Evolutionary conservation across 192 early-diverging fungal species (phyloP), one percentile per base, ranked within the genome.

Genomic region (Mortierella claussenii): DNA sequence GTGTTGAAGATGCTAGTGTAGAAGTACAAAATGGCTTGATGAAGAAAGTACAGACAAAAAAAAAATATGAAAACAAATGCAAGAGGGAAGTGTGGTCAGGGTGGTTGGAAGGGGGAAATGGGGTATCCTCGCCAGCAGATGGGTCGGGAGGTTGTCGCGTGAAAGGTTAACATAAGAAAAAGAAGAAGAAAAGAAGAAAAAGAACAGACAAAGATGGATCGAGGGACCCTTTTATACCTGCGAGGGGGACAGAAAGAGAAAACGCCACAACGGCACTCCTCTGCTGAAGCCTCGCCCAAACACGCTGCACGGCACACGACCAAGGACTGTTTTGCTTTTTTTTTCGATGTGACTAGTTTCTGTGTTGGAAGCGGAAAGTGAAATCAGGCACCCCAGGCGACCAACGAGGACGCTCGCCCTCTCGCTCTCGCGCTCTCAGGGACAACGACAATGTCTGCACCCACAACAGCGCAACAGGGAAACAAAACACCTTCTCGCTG

Each of bases 81-180:
- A 6, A 54, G 44, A 48, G 52, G 51, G n/a, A 31, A 33, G 36
- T 23, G 42, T 23, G 18, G 33, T 31, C 37, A 40, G 23, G 37
- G 23, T 44, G 48, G n/a, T n/a, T n/a, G 18, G n/a, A 27, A 53
- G 8, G 23, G 47, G 13, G 13, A 40, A 40, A 7, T n/a, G 15
- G 33, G 20, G 30, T 23, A 18, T 61, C 43, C 59, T 65, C 63
- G 26, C 53, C 52, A 45, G 24, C 44, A 46, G 40, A 24, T 21
- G 58, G 67, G 57, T 37, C 44, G 52, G 68, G 59, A 43, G 23
- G 45, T 33, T 47, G 58, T 60, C 57, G 57, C 57, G 68, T 69
- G 68, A 61, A 69, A 48, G 68, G 68, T 62, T 62, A 50, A 62
- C 60, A 62, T 62, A 62, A 62, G 34, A 68, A 44, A 65, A 55